Evolutionary conservation across 176 grass and related monocot species (phyloP), one percentile per base, ranked within the genome.

Genomic region (Chrysopogon serrulatus): DNA sequence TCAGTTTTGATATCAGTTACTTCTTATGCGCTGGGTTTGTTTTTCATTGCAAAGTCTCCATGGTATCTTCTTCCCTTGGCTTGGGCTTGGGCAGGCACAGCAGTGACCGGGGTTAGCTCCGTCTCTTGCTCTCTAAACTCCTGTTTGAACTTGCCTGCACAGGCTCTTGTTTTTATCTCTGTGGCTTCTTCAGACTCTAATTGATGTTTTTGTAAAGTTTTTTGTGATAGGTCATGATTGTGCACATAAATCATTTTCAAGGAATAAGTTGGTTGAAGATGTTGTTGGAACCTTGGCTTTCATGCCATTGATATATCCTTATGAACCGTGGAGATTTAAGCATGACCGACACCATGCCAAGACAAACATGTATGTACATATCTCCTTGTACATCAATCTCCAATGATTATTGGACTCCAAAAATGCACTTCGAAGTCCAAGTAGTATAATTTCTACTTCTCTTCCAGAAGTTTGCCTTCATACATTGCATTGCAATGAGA

Each of bases 171-270:
- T 64, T 80, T 76, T 89, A 9, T 65, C 10, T 87, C 4, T 62
- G 65, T 79, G 15, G 33, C 65, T 30, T 77, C 27, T 51, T 66
- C 77, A 56, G 37, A 42, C 49, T 88, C 90, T 87, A 86, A 81
- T 82, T 79, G 27, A 33, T 89, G 11, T 5, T 77, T 79, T 91
- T 90, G 48, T 93, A 16, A 82, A 98, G 96, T 98, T 98, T 84
- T 98, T 98, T 95, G 96, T 98, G 76, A 93, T 98, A 98, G 96
- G 96, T 77, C 96, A 98, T 82, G 93, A 98, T 68, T 98, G 93
- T 87, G 96, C 93, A 33, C 96, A 98, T 73, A 98, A 93, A 84
- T 93, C 96, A 63, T 98, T 98, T 91, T 93, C 96, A 28, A 98
- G 82, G 93, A 98, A 98, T 87, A 98, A 98, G 85, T 79, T 98